A percentile compares a stretch with the other conserved stretches of the same genome.
Conservation (phyloP, 108 stramenopile genomes). For the Fragilaria radians region DNA sequence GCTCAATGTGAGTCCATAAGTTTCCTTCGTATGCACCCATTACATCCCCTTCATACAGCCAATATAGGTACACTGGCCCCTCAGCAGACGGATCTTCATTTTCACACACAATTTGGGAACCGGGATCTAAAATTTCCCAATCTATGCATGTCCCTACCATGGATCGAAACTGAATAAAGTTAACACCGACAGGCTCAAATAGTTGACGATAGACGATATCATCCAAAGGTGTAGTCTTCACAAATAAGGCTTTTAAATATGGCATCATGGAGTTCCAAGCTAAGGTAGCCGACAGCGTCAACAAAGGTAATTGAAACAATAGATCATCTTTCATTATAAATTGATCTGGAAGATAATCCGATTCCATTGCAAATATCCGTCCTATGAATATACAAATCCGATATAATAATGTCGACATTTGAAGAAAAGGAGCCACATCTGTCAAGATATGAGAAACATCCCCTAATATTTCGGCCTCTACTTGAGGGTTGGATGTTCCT, state of each 20-base stretch:
- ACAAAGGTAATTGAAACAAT: conserved; percentile 4
- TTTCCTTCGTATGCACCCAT: conserved; percentile 10
- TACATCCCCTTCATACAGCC: conserved; percentile 14
- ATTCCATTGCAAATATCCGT: conserved; percentile 5
- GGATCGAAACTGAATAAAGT: conserved; percentile 7
- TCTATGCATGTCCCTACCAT: conserved; percentile 19
- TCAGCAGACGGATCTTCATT: conserved; percentile 7
- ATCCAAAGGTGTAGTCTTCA: conserved; percentile 6
- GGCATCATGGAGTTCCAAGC: conserved; percentile 1
- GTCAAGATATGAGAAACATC: conserved; percentile 10
- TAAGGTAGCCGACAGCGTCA: conserved; percentile 3
- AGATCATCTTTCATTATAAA: conserved; percentile 8
- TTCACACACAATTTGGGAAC: conserved; percentile 10
- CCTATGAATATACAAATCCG: conserved; percentile 7
- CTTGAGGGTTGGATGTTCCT: conserved; percentile 3
- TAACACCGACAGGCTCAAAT: conserved; percentile 17
- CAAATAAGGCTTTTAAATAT: neutral
- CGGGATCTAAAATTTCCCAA: conserved; percentile 12
- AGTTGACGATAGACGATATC: conserved; percentile 4
- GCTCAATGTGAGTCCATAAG: conserved; percentile 6
- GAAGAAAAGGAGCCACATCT: conserved; percentile 2
- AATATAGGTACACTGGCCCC: conserved; percentile 12
- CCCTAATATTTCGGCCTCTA: conserved; percentile 7
- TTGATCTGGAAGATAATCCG: conserved; percentile 16
- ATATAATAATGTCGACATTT: conserved; percentile 2